Evolutionary conservation across 768 basidiomycete genomes (phyloP).

Genomic region (Hirschioporus abietinus): DNA sequence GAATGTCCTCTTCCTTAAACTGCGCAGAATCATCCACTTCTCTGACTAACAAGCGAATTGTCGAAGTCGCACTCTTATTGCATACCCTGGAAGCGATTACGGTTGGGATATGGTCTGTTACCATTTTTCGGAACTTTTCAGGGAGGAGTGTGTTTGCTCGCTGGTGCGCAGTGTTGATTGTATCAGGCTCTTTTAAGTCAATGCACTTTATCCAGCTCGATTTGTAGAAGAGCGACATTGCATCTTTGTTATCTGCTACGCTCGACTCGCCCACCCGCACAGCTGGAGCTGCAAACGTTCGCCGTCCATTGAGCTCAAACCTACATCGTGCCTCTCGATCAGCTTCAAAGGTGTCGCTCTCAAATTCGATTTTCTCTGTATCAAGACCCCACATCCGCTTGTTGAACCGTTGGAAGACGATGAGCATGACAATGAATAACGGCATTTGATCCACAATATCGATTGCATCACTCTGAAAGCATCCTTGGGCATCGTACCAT

Average conservation of each 20-base stretch:
- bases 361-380: not conserved
- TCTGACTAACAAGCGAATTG: not conserved
- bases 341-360: not conserved
- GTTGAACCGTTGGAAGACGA: not conserved
- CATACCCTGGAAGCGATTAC: slow-evolving; percentile 10
- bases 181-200: not conserved
- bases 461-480: not conserved
- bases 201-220: not conserved
- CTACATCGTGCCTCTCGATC: not conserved
- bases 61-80: not conserved
- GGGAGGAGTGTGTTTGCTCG: not conserved
- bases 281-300: not conserved
- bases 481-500: not conserved
- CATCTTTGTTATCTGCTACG: not conserved
- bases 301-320: not conserved
- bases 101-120: slow-evolving; percentile 13
- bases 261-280: not conserved
- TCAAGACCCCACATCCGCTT: not conserved
- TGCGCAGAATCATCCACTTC: not conserved
- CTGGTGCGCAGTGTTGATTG: not conserved
- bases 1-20: not conserved
- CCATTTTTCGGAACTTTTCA: slow-evolving; percentile 1
- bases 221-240: not conserved
- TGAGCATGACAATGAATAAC: not conserved
- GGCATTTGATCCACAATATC: not conserved